Base-by-base conservation (phyloP, 2,329 filamentous ascomycete species). In the Calonectria montana region DNA sequence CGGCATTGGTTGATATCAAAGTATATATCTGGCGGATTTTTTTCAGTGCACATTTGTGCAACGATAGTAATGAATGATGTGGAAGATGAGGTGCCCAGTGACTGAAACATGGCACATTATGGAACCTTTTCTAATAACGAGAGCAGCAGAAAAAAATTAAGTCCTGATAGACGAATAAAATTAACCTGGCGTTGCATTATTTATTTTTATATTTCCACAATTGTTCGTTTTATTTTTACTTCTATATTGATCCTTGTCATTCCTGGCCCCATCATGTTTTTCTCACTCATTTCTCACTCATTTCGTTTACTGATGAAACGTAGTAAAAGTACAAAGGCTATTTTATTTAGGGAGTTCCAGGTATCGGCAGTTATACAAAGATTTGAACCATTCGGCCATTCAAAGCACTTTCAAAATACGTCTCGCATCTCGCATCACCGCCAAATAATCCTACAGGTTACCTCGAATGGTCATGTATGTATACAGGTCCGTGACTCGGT, bases 311-410 rank as follows among this genome's bases (percentile, higher is more conserved):
- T 47, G 10, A 21, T n/a, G 43, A 23, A 47, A 16, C 41, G 55
- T 37, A 35, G 37, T 37, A 73, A 73, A 70, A 74, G 73, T 71
- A 73, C 70, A 75, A 63, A 68, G 70, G 74, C 67, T 48, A 27
- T 67, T 73, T 53, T 65, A 66, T 76, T 77, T 65, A 45, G 35
- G 67, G 75, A 70, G 67, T 76, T 75, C 61, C 59, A 76, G 73
- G 67, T 77, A 76, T 79, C 48, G 76, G 74, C 62, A 77, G 71
- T 78, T 77, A 74, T 76, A 78, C 74, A 79, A 47, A 65, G 47
- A 67, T 69, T 69, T 67, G 70, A 63, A 43, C 65, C 74, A 71
- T 67, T 39, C 35, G 41, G 48, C 47, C 39, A 69, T 75, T 69
- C 61, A 27, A 43, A 62, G 72, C 69, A 50, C 66, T 67, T 18